Evolutionary conservation across 139 green algal genomes (phyloP).

Genomic region (Astrephomene gubernaculifera): DNA sequence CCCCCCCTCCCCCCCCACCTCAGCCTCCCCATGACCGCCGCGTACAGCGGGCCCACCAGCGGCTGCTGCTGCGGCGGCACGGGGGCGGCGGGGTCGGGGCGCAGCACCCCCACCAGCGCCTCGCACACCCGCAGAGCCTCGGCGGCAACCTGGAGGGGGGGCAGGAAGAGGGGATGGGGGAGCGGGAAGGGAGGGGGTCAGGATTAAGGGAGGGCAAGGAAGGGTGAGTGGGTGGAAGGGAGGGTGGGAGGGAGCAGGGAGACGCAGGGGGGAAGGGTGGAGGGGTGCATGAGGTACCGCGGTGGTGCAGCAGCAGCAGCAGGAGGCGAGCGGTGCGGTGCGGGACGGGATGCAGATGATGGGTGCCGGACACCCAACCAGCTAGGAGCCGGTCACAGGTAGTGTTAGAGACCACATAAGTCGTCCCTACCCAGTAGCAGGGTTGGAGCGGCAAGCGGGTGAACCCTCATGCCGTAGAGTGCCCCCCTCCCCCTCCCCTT

Average conservation of each 20-base stretch:
- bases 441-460: too few species aligned
- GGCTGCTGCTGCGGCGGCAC: conserved; percentile 39
- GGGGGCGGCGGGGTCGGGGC: conserved; percentile 50
- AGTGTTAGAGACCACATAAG: too few species aligned
- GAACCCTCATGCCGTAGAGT: too few species aligned
- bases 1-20: conserved; percentile 25
- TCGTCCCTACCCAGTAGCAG: too few species aligned
- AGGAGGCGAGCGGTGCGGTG: too few species aligned
- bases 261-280: too few species aligned
- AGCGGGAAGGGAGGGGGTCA: background rate
- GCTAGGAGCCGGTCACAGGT: too few species aligned
- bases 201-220: background rate
- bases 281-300: too few species aligned
- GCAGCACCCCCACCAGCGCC: conserved; percentile 83
- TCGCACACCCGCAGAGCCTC: conserved; percentile 88
- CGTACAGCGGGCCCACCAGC: conserved; percentile 68
- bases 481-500: background rate
- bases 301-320: too few species aligned
- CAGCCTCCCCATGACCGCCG: conserved; percentile 49
- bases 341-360: too few species aligned
- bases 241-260: background rate
- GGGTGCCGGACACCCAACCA: too few species aligned
- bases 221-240: background rate
- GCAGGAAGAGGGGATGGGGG: background rate
- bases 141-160: conserved; percentile 71